These are phyloP conservation scores for Chytriomyces hyalinus DNA, from an alignment of 192 early-diverging fungal species.

Conservation along the genomic window DNA sequence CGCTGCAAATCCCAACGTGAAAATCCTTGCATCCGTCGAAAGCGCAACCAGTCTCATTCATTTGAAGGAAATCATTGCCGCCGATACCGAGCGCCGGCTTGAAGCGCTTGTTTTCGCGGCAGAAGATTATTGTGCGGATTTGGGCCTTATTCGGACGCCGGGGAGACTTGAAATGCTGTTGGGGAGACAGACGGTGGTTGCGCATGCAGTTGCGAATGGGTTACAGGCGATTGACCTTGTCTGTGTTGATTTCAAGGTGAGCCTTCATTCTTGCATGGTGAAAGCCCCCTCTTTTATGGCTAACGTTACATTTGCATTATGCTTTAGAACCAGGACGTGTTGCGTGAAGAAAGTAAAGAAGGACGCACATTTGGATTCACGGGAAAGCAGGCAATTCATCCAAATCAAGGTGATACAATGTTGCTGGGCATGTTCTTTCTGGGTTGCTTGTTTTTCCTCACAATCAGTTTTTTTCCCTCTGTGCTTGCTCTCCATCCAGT, in stretches of 20 bases:
- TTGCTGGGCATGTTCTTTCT: background rate
- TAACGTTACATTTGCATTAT: background rate
- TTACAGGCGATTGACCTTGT: constrained; percentile 95
- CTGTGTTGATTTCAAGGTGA: constrained; percentile 80
- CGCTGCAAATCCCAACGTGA: constrained; percentile 65
- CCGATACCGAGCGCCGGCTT: constrained; percentile 54
- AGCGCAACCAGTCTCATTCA: constrained; percentile 87
- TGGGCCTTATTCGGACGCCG: constrained; percentile 77
- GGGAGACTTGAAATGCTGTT: constrained; percentile 77
- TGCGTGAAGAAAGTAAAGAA: constrained; percentile 82
- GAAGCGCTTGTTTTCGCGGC: constrained; percentile 85
- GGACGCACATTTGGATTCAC: constrained; percentile 91
- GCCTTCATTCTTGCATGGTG: background rate
- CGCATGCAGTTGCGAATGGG: constrained; percentile 80
- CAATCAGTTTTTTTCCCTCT: background rate
- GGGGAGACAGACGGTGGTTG: constrained; percentile 78
- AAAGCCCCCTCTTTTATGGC: background rate
- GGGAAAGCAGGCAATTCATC: constrained; percentile 97
- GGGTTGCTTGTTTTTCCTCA: background rate
- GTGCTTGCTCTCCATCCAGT: constrained; percentile 38
- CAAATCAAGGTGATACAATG: constrained; percentile 60
- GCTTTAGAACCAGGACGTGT: constrained; percentile 49
- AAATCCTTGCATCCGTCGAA: constrained; percentile 89
- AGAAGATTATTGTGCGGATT: constrained; percentile 95
- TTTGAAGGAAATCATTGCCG: constrained; percentile 73